Base-by-base conservation (phyloP, 805 yeast species). In the Candida alai region DNA sequence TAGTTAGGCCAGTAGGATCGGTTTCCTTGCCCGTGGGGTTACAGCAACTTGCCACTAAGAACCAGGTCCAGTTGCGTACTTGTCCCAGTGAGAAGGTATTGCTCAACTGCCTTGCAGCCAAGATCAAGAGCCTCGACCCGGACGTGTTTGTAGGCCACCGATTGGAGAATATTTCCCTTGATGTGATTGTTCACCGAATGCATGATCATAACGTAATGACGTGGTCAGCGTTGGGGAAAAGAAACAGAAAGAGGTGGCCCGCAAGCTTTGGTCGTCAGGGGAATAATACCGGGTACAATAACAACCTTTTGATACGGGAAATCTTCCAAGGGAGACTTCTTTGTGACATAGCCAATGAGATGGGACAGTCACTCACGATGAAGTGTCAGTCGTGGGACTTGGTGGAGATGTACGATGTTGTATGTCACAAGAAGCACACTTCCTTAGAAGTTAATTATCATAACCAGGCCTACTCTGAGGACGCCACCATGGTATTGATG, bases 351-450 rank as follows among this genome's bases (percentile, higher is more conserved):
- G 87, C 90, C 33, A 93, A 93, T 58, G 96, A 87, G 50, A 75
- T 89, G 78, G 98, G 97, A 31, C 93, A 84, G 55, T 89, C 97
- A 0, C 66, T 90, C 42, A 87, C 96, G 4, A 67, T 82, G 4
- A 87, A 88, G 55, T 93, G 97, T 62, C 95, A 87, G 57, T 84
- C 90, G 12, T 93, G 96, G 96, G 94, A 86, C 39, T 67, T 93
- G 37, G 70, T 84, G 10, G 98, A 93, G 58, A 93, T 93, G 97
- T 82, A 78, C 47, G 80, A 77, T 19, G 74, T 85, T 32, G 84
- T 85, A 12, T 80, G 96, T 47, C 77, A 74, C 41, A 74, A 73
- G 49, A 74, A 73, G 37, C 75, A 75, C 38, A 56, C 65, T 10
- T 70, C 86, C 7, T 58, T 78, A 44, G 97, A 88, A 47, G 76